Percentiles rank a stretch among this genome's conserved stretches.
Evolutionary conservation across 768 basidiomycete species (phyloP).

Genomic region (Polyporus arcularius): DNA sequence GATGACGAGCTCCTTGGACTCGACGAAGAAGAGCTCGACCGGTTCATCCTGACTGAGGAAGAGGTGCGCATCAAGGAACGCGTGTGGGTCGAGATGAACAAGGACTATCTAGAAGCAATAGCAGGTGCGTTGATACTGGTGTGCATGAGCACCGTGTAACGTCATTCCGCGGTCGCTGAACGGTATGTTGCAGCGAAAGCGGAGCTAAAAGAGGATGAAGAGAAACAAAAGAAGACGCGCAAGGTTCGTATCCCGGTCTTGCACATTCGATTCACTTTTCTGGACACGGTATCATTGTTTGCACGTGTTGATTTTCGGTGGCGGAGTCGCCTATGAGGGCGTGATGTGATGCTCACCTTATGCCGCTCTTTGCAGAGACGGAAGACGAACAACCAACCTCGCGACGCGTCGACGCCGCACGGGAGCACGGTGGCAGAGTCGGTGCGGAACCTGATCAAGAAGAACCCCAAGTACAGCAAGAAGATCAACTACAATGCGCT

Average conservation of each 20-base stretch:
- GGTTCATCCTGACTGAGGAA: constrained; percentile 73
- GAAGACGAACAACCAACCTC: constrained; percentile 63
- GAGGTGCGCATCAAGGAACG: constrained; percentile 87
- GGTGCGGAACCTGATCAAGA: constrained; percentile 76
- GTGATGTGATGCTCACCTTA: not conserved
- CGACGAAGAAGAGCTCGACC: constrained; percentile 90
- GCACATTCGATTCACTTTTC: constrained; percentile 34
- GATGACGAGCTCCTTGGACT: constrained; percentile 69
- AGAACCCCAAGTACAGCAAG: constrained; percentile 86
- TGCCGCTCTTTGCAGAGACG: constrained; percentile 53
- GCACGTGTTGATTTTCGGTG: constrained; percentile 6
- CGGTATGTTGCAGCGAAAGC: constrained; percentile 63
- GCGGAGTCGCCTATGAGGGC: not conserved
- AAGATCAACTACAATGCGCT: constrained; percentile 93
- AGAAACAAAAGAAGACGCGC: constrained; percentile 55
- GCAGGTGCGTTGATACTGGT: constrained; percentile 58
- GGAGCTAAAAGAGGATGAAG: constrained; percentile 44
- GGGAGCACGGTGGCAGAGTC: constrained; percentile 77
- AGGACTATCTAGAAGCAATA: constrained; percentile 85
- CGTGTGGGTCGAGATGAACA: constrained; percentile 93
- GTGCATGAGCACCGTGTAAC: not conserved
- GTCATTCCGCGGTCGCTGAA: constrained; percentile 41
- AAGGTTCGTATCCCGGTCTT: constrained; percentile 68
- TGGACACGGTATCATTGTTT: constrained; percentile 14
- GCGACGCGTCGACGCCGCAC: constrained; percentile 71